Evolutionary conservation across 768 basidiomycete genomes (phyloP).

Genomic region (Leccinum boreale): DNA sequence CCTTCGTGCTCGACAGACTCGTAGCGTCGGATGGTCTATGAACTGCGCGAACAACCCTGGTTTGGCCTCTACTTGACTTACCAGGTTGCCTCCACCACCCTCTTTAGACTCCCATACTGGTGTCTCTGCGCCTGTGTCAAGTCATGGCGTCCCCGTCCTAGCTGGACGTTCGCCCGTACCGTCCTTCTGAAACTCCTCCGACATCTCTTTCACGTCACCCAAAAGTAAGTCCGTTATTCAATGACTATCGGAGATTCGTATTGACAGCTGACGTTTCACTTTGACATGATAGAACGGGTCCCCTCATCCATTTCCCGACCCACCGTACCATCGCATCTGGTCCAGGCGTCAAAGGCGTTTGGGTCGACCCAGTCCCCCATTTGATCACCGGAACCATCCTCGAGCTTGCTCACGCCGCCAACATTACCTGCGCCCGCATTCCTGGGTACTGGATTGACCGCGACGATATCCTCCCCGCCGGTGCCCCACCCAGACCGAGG

Average conservation of each 20-base stretch:
- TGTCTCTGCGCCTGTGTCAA: conserved; percentile 13
- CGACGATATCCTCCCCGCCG: conserved; percentile 12
- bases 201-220: conserved; percentile 14
- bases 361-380: conserved; percentile 34
- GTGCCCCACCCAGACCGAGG: conserved; percentile 20
- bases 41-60: conserved; percentile 7
- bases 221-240: conserved; percentile 16
- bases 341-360: conserved; percentile 29
- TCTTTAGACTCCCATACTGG: conserved; percentile 26
- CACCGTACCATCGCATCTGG: conserved; percentile 20
- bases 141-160: conserved; percentile 24
- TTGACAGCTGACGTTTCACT: not conserved
- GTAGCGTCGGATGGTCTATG: conserved; percentile 2
- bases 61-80: conserved; percentile 21
- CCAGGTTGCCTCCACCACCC: conserved; percentile 16
- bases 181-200: conserved; percentile 20
- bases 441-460: conserved; percentile 38
- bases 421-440: conserved; percentile 27
- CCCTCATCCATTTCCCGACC: conserved; percentile 16
- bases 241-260: not conserved
- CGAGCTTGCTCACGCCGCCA: conserved; percentile 25
- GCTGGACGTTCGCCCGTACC: conserved; percentile 23
- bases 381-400: conserved; percentile 31
- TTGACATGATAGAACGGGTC: conserved; percentile 14
- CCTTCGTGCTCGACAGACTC: too few relatives aligned